These are phyloP conservation scores for Fusarium odoratissimum DNA, from an alignment of 2,329 filamentous ascomycete genomes.

Conservation along the genomic window DNA sequence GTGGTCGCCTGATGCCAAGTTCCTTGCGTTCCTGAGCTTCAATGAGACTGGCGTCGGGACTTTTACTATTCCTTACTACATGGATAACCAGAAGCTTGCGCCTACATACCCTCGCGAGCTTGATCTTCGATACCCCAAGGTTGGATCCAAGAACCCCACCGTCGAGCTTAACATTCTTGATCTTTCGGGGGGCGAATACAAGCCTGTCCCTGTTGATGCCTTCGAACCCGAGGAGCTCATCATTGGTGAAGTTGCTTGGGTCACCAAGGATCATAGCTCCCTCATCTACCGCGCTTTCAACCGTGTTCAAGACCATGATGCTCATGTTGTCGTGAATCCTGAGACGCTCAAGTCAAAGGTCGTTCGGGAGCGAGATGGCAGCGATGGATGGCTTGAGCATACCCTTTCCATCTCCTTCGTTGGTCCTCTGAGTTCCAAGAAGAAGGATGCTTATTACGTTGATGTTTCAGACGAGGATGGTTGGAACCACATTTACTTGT, in stretches of 20 bases:
- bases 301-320: constrained; percentile 74
- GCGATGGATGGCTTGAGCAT: constrained; percentile 72
- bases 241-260: constrained; percentile 75
- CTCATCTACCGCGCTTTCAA: constrained; percentile 75
- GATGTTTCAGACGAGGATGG: constrained; percentile 75
- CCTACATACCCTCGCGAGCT: constrained; percentile 72
- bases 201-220: constrained; percentile 63
- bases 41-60: constrained; percentile 79
- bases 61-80: constrained; percentile 75
- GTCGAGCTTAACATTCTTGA: constrained; percentile 70
- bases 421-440: constrained; percentile 55
- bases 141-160: constrained; percentile 74
- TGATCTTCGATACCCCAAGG: constrained; percentile 75
- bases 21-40: constrained; percentile 87
- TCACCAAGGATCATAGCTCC: constrained; percentile 69
- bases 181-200: constrained; percentile 58
- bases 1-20: constrained; percentile 91
- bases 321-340: constrained; percentile 69
- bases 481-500: constrained; percentile 77
- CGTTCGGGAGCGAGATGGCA: constrained; percentile 68
- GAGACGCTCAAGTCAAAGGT: constrained; percentile 57
- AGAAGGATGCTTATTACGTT: constrained; percentile 65
- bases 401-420: constrained; percentile 66
- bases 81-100: constrained; percentile 66
- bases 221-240: constrained; percentile 71